Evolutionary conservation across 345 rosid genomes (phyloP).

Genomic region (Arabis alpina): DNA sequence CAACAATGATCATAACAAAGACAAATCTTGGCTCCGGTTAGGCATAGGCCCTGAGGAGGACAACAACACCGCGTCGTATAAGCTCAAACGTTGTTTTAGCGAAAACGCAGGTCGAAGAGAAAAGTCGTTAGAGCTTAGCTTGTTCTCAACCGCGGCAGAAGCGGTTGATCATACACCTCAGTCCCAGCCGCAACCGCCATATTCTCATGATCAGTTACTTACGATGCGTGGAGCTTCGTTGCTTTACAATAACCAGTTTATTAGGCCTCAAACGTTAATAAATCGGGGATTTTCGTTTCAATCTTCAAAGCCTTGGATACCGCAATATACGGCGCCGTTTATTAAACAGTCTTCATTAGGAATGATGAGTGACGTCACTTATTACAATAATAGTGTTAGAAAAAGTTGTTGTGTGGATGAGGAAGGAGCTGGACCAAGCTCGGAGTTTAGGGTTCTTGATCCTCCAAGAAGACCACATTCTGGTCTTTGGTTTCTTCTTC

Average conservation of each 20-base stretch:
- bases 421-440: slow-evolving; percentile 63
- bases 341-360: slow-evolving; percentile 48
- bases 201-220: slow-evolving; percentile 38
- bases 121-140: slow-evolving; percentile 67
- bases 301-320: slow-evolving; percentile 47
- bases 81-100: slow-evolving; percentile 42
- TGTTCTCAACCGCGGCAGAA: slow-evolving; percentile 39
- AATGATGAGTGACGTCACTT: slow-evolving; percentile 41
- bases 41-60: slow-evolving; percentile 63
- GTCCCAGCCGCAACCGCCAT: slow-evolving; percentile 10
- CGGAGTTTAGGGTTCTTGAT: slow-evolving; percentile 71
- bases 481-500: slow-evolving; percentile 93
- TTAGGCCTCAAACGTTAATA: slow-evolving; percentile 35
- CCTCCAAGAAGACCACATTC: slow-evolving; percentile 79
- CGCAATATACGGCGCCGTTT: slow-evolving; percentile 61
- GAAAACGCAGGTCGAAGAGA: slow-evolving; percentile 47
- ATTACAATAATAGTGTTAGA: slow-evolving; percentile 21
- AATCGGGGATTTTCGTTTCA: slow-evolving; percentile 16
- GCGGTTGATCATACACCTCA: slow-evolving; percentile 19
- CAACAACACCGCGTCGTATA: slow-evolving; percentile 29
- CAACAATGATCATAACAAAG: slow-evolving; percentile 40
- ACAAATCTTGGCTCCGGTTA: slow-evolving; percentile 80
- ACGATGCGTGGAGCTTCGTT: slow-evolving; percentile 36
- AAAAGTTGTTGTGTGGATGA: slow-evolving; percentile 24
- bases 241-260: slow-evolving; percentile 36